A percentile compares a stretch with the other conserved stretches of the same genome.
Conservation (phyloP, 164 flowering plant species). For the Vitis riparia region DNA sequence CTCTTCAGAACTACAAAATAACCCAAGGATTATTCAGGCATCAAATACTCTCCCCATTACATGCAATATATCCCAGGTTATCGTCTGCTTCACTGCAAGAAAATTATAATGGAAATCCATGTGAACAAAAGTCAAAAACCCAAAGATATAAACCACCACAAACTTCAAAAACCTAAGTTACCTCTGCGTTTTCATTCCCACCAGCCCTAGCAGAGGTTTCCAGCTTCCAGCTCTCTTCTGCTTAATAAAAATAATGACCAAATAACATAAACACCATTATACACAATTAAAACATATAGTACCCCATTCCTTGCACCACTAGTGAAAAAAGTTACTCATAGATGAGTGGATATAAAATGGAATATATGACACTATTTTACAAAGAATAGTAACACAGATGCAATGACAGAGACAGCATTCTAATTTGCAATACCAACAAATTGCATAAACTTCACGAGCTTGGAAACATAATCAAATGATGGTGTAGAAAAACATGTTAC, state of each 20-base stretch:
- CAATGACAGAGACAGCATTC: too few species aligned
- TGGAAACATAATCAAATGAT: too few species aligned
- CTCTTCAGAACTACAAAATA: not conserved
- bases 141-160: not conserved
- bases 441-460: too few species aligned
- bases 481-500: too few species aligned
- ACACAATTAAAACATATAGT: not conserved
- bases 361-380: too few species aligned
- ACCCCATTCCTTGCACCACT: too few species aligned
- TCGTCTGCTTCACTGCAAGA: conserved; percentile 8
- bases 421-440: too few species aligned
- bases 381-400: too few species aligned
- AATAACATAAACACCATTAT: not conserved
- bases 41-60: not conserved
- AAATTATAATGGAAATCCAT: not conserved
- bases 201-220: conserved; percentile 21
- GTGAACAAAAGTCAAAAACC: not conserved
- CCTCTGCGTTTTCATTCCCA: conserved; percentile 33
- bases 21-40: not conserved
- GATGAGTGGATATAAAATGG: too few species aligned
- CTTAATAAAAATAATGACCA: not conserved
- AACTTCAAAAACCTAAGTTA: not conserved
- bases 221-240: conserved; percentile 26
- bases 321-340: too few species aligned
- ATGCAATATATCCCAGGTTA: not conserved